A percentile compares a stretch with the other conserved stretches of the same genome.
Conservation (phyloP, 192 early-diverging fungal genomes). For the Backusella tuberculispora region DNA sequence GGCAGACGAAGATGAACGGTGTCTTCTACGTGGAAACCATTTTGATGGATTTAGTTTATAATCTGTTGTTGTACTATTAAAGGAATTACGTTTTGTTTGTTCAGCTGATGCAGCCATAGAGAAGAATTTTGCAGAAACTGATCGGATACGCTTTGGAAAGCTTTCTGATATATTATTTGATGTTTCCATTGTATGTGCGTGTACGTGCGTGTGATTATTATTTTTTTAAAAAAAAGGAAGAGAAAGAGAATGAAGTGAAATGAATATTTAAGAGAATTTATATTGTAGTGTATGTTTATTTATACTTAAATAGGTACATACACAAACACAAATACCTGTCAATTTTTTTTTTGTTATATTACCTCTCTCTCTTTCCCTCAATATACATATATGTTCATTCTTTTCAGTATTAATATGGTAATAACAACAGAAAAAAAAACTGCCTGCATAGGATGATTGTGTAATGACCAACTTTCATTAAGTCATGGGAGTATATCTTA, state of each 20-base stretch:
- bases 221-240: not conserved
- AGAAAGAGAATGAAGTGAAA: not conserved
- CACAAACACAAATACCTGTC: not conserved
- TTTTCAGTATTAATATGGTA: too few relatives aligned
- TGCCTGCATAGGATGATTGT: not conserved
- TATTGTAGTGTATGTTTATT: not conserved
- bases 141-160: constrained; percentile 22
- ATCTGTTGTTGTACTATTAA: not conserved
- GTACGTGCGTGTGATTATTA: not conserved
- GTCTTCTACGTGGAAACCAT: constrained; percentile 20
- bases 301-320: not conserved
- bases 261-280: not conserved
- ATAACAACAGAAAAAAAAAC: not conserved
- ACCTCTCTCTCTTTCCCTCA: constrained; percentile 2
- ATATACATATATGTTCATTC: not conserved
- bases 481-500: not conserved
- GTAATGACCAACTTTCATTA: not conserved
- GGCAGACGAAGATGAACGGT: constrained; percentile 19
- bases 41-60: constrained; percentile 17
- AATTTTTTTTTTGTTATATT: not conserved
- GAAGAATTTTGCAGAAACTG: constrained; percentile 8
- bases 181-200: not conserved
- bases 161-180: not conserved
- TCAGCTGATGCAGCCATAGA: not conserved
- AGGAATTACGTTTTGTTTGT: constrained; percentile 14